Evolutionary conservation across 73 alveolate species (phyloP), one percentile per base, ranked within the genome.

Genomic region (Symbiodinium pilosum): DNA sequence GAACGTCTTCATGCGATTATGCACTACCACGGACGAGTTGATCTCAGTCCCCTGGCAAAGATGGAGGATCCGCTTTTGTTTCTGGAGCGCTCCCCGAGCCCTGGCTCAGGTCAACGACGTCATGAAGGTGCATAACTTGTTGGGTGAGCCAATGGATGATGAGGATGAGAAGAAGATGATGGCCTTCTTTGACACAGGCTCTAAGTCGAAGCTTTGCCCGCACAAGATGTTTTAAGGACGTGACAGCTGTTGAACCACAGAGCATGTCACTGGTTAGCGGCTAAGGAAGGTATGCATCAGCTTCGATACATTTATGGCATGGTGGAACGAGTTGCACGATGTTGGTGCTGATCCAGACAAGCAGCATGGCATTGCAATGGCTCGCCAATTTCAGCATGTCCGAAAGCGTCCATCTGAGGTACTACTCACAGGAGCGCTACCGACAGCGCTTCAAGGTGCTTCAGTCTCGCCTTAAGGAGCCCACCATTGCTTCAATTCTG

Each of bases 401-500:
- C 59, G 59, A 47, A 47, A 9, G 59, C 14, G 59, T 47, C 21
- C 59, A 14, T 47, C 14, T 47, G 59, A 93, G 98, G 98, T 93
- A 93, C 93, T 93, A 93, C 68, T 75, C 98, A 41, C 83, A 93
- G n/a, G 98, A 93, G 93, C 98, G 98, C 6, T 93, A 93, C 68
- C 98, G 98, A 26, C 98, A 93, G 93, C 98, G 98, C 98, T 93
- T 93, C 98, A 93, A 93, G 93, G 98, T 93, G 85, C 92, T 93
- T 9, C 98, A 93, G 83, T 77, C 93, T 2, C 98, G 98, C 38
- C 71, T 93, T 68, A 93, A 93, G 84, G 98, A 93, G 43, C 56
- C 97, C n/a, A 91, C 77, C 26, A 52, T 91, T 18, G 97, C 97
- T 14, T 86, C 77, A 30, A 91, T 91, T 77, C 51, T 68, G 3